Evolutionary conservation across 2,329 filamentous ascomycete genomes (phyloP), one percentile per base, ranked within the genome.

Genomic region (Penicillium sp.): DNA sequence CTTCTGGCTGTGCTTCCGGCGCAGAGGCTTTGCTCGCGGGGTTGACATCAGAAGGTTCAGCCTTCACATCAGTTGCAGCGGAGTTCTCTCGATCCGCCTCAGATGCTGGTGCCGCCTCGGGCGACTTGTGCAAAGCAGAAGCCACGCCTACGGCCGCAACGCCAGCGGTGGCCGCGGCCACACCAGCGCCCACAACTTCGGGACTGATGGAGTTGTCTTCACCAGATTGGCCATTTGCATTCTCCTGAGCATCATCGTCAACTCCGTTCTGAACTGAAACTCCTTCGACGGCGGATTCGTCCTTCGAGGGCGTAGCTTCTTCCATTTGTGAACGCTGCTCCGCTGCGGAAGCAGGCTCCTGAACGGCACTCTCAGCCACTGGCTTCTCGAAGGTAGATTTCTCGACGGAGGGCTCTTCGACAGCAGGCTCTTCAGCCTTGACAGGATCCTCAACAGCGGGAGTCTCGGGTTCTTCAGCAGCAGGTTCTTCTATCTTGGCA

Each of bases 141-240:
- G 48, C 41, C 5, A 47, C 51, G 31, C 56, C 56, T 7, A 41
- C 48, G 14, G 45, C 57, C 14, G 48, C 51, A 35, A 51, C 56
- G n/a, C 47, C 51, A 30, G 51, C 48, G 20, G 48, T 46, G 6
- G 47, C 49, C 8, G 49, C 50, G 25, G 54, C 56, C 20, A 48
- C 57, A 33, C 56, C 52, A 23, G 49, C 57, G 16, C 39, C 55
- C 27, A 60, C 32, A n/a, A 54, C 15, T 32, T 55, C 56, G 6
- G 57, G 31, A 5, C 48, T 52, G 13, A 56, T 15, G 14, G 39
- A 11, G 17, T 34, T 45, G 25, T 58, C 50, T 35, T 59, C 45
- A 13, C 27, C 20, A 25, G 40, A 12, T n/a, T 41, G 33, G 3
- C 41, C 44, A 4, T 30, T 20, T 8, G 39, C 6, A 12, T 47